Conservation (phyloP, 2,329 filamentous ascomycete genomes). For the Stagonosporopsis rhizophila region DNA sequence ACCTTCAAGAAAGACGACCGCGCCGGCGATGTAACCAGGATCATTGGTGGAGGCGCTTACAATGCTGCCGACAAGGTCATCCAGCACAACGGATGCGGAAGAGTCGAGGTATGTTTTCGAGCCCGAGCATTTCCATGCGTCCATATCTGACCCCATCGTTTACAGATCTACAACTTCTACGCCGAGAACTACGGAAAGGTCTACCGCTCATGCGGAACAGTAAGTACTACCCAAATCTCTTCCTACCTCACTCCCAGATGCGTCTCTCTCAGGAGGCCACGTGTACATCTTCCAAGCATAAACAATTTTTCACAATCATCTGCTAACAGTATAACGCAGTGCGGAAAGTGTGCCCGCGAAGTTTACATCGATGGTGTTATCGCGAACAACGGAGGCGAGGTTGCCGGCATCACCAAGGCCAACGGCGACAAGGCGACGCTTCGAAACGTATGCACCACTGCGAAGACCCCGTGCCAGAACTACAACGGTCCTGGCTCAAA, state of each 20-base stretch:
- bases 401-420: conserved; percentile 6
- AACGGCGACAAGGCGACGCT: conserved; percentile 8
- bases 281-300: too few species aligned
- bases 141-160: background rate
- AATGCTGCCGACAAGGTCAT: conserved; percentile 6
- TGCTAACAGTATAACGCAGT: background rate
- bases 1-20: conserved; percentile 3
- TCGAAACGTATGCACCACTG: background rate
- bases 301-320: background rate
- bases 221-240: background rate
- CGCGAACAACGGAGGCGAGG: conserved; percentile 3
- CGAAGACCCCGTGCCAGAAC: conserved; percentile 8
- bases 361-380: conserved; percentile 4
- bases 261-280: background rate
- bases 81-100: conserved; percentile 6
- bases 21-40: conserved; percentile 4
- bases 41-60: conserved; percentile 5
- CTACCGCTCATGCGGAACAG: conserved; percentile 6
- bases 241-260: background rate
- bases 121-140: background rate
- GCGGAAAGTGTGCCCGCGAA: conserved; percentile 3
- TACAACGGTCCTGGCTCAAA: conserved; percentile 3
- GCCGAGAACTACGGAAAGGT: conserved; percentile 9
- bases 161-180: conserved; percentile 7
- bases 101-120: conserved; percentile 1